These are phyloP conservation scores for Xylaria sp. DNA, from an alignment of 2,329 filamentous ascomycete genomes.

Conservation along the genomic window DNA sequence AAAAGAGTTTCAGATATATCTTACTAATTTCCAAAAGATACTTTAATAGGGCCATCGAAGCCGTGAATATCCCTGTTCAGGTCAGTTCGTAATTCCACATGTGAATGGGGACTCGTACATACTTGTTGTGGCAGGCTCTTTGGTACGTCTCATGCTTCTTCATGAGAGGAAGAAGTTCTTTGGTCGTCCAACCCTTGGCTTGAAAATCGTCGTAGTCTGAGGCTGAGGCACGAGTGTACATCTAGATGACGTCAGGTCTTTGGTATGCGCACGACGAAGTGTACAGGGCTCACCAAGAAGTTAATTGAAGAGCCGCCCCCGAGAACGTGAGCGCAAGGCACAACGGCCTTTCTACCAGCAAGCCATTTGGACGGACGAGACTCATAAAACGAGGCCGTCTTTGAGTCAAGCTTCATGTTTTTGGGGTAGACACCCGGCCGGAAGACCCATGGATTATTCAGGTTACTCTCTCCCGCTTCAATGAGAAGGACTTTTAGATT, in stretches of 20 bases:
- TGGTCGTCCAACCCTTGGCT: constrained; percentile 80
- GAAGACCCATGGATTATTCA: constrained; percentile 83
- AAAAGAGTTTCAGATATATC: constrained; percentile 14
- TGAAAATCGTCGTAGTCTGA: constrained; percentile 84
- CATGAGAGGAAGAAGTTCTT: constrained; percentile 81
- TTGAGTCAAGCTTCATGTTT: constrained; percentile 80
- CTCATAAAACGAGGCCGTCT: constrained; percentile 84
- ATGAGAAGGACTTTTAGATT: constrained; percentile 70
- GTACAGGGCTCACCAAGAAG: constrained; percentile 68
- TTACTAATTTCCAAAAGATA: constrained; percentile 80
- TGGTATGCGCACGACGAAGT: neutral
- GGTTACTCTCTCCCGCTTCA: constrained; percentile 56
- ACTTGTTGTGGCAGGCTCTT: constrained; percentile 68
- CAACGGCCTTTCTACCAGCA: constrained; percentile 75
- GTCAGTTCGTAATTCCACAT: constrained; percentile 30
- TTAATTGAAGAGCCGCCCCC: constrained; percentile 81
- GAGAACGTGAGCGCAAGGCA: constrained; percentile 78
- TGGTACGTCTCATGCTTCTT: constrained; percentile 86
- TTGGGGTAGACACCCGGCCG: constrained; percentile 80
- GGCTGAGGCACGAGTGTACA: constrained; percentile 78
- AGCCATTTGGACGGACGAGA: constrained; percentile 79
- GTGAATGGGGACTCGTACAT: constrained; percentile 29
- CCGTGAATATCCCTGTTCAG: constrained; percentile 72
- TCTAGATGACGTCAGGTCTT: constrained; percentile 56
- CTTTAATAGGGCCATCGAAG: constrained; percentile 83